A percentile compares a stretch with the other conserved stretches of the same genome.
Conservation (phyloP, 257 asterid genomes). For the Solanum rostratum region DNA sequence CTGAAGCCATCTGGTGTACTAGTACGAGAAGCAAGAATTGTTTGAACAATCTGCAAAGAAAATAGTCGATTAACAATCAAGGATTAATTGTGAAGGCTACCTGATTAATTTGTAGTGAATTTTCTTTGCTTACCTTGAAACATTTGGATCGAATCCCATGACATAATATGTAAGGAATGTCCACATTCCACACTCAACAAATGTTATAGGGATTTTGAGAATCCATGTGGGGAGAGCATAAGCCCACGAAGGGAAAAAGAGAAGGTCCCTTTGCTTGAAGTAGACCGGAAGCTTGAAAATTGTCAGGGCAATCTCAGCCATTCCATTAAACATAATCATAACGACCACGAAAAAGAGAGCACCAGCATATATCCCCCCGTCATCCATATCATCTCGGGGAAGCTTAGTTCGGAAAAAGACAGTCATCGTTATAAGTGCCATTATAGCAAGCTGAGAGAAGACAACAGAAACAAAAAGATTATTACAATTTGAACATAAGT, state of each 20-base stretch:
- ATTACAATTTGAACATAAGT: slow-evolving; percentile 4
- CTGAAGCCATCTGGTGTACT: slow-evolving; percentile 36
- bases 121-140: slow-evolving; percentile 26
- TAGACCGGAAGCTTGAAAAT: slow-evolving; percentile 56
- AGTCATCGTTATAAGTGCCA: slow-evolving; percentile 28
- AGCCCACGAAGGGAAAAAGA: slow-evolving; percentile 53
- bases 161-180: slow-evolving; percentile 45
- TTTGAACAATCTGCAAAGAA: slow-evolving; percentile 33
- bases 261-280: slow-evolving; percentile 51
- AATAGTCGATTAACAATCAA: background rate
- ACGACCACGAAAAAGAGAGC: slow-evolving; percentile 39
- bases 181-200: slow-evolving; percentile 45
- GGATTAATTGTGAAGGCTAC: background rate
- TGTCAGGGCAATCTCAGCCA: slow-evolving; percentile 50
- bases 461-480: background rate
- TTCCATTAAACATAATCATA: slow-evolving; percentile 48
- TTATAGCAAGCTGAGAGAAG: slow-evolving; percentile 22
- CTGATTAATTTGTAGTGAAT: background rate
- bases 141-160: slow-evolving; percentile 61
- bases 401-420: slow-evolving; percentile 45
- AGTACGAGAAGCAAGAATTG: slow-evolving; percentile 36
- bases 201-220: slow-evolving; percentile 39
- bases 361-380: slow-evolving; percentile 43
- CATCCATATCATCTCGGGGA: slow-evolving; percentile 8
- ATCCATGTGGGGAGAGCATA: slow-evolving; percentile 54